Evolutionary conservation across 495 filamentous ascomycete species (phyloP).

Genomic region (Melanomma pulvis-pyrius): DNA sequence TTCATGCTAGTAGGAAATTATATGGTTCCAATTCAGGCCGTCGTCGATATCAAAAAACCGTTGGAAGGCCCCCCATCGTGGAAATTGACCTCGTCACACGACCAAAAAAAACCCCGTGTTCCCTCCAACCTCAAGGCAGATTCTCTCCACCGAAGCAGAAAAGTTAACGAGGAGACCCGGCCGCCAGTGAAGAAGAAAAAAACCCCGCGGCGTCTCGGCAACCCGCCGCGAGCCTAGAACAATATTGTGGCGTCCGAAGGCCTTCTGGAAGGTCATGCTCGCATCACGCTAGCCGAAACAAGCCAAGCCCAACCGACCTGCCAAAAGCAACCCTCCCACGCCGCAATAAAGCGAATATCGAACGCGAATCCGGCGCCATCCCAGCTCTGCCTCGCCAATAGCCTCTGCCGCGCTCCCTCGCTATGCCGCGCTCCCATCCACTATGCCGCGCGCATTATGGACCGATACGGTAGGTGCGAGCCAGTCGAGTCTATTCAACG

Average conservation of each 20-base stretch:
- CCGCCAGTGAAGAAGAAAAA: too few species aligned
- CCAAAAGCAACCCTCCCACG: not conserved
- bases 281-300: not conserved
- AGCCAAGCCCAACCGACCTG: not conserved
- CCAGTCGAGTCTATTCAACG: not conserved
- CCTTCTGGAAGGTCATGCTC: not conserved
- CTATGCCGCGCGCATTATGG: not conserved
- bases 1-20: too few species aligned
- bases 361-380: not conserved
- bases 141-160: not conserved
- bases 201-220: not conserved
- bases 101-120: not conserved
- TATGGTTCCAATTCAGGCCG: not conserved
- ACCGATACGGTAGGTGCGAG: not conserved
- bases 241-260: not conserved
- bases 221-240: not conserved
- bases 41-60: not conserved
- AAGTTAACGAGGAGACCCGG: not conserved
- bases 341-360: not conserved
- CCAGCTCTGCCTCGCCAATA: not conserved
- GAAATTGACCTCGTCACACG: not conserved
- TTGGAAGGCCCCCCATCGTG: not conserved
- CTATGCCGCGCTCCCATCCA: not conserved
- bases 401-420: not conserved
- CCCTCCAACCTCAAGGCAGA: not conserved